Evolutionary conservation across 2,329 filamentous ascomycete genomes (phyloP).

Genomic region (Pseudogymnoascus sp.): DNA sequence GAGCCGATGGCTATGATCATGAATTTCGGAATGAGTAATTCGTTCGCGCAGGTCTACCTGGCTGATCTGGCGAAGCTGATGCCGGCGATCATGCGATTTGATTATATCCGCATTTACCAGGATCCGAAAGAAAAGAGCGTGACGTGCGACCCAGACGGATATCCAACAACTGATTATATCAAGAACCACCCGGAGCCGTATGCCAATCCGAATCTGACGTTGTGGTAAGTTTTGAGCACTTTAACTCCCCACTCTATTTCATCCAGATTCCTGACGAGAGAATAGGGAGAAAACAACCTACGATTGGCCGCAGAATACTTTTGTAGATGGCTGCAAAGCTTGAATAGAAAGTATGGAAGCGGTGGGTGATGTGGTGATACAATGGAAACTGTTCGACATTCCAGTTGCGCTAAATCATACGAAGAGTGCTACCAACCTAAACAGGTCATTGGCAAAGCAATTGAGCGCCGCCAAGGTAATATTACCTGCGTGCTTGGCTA

Average conservation of each 20-base stretch:
- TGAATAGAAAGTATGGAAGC: slow-evolving; percentile 1
- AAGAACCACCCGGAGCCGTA: slow-evolving; percentile 53
- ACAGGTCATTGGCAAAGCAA: background rate
- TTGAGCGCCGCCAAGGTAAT: background rate
- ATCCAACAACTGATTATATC: slow-evolving; percentile 62
- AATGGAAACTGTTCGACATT: background rate
- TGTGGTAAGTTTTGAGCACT: slow-evolving; percentile 43
- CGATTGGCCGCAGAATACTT: slow-evolving; percentile 53
- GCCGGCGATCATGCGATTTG: slow-evolving; percentile 59
- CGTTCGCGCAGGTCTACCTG: slow-evolving; percentile 56
- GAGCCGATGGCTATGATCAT: slow-evolving; percentile 62
- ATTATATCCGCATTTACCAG: slow-evolving; percentile 67
- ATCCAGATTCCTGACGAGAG: slow-evolving; percentile 19
- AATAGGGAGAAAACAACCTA: slow-evolving; percentile 43
- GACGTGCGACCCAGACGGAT: slow-evolving; percentile 62
- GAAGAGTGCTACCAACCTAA: background rate
- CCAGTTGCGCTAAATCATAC: background rate
- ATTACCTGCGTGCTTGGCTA: background rate
- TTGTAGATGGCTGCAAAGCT: slow-evolving; percentile 47
- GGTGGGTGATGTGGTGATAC: background rate
- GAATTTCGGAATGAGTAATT: slow-evolving; percentile 64
- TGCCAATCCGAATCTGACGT: slow-evolving; percentile 56
- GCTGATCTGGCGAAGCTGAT: slow-evolving; percentile 47
- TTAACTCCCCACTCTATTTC: background rate
- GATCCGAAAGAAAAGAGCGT: slow-evolving; percentile 49